Evolutionary conservation across 2,329 filamentous ascomycete species (phyloP).

Genomic region (Exophiala viscosa): DNA sequence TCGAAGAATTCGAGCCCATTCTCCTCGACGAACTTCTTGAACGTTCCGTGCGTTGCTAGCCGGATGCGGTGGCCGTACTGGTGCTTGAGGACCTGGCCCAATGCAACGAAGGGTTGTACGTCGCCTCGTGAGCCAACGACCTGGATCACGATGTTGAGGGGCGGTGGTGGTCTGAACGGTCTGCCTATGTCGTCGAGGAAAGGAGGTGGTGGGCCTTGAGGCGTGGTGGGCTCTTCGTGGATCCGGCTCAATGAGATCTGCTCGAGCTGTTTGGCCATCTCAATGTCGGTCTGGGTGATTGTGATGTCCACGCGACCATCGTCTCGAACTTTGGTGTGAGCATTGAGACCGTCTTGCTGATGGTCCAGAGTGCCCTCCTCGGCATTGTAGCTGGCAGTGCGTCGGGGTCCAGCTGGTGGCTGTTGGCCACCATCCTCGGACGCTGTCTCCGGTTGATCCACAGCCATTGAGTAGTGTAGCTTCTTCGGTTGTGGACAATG

Average conservation of each 20-base stretch:
- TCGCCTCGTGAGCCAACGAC: conserved; percentile 54
- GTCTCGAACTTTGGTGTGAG: conserved; percentile 36
- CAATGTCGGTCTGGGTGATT: conserved; percentile 65
- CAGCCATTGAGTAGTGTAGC: not conserved
- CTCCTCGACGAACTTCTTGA: conserved; percentile 51
- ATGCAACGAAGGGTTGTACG: conserved; percentile 58
- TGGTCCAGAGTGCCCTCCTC: conserved; percentile 2
- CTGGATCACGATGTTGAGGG: conserved; percentile 59
- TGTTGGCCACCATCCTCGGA: not conserved
- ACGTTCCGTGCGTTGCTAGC: conserved; percentile 54
- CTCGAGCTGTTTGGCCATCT: conserved; percentile 62
- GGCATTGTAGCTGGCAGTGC: conserved; percentile 1
- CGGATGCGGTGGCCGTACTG: conserved; percentile 53
- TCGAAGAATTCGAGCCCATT: conserved; percentile 56
- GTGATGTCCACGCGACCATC: conserved; percentile 76
- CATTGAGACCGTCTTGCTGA: conserved; percentile 5
- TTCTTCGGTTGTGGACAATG: no score
- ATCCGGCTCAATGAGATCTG: conserved; percentile 34
- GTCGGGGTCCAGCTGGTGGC: not conserved
- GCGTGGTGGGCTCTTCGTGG: conserved; percentile 30
- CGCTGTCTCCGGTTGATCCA: not conserved
- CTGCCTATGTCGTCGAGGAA: conserved; percentile 62
- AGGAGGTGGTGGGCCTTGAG: conserved; percentile 53
- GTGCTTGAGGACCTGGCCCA: conserved; percentile 50
- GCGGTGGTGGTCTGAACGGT: conserved; percentile 54